phyloP scores from a whole-genome alignment of 495 filamentous ascomycete species.

The Cercophora newfieldiana region DNA sequence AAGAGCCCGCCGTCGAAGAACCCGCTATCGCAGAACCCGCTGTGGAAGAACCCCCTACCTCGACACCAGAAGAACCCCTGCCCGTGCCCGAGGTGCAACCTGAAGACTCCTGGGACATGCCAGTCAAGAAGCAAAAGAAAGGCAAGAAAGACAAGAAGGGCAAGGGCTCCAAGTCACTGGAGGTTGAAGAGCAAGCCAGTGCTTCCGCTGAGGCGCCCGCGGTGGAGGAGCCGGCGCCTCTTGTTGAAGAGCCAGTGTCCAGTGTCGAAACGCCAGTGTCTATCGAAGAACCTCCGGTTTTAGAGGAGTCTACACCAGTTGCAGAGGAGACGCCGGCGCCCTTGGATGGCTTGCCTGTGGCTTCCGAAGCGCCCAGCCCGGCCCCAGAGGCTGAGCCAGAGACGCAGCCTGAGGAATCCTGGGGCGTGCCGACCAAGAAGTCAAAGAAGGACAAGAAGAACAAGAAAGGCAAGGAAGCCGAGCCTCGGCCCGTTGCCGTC shows the following conservation, averaged over 20 bases:
- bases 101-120: conserved; percentile 10
- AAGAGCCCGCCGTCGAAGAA: conserved; percentile 4
- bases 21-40: not conserved
- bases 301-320: conserved; percentile 21
- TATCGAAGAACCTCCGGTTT: conserved; percentile 4
- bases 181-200: conserved; percentile 22
- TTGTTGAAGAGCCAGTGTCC: not conserved
- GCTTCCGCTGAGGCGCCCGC: conserved; percentile 3
- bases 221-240: conserved; percentile 15
- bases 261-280: not conserved
- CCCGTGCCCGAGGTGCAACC: conserved; percentile 3
- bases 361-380: not conserved
- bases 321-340: not conserved
- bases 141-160: conserved; percentile 29
- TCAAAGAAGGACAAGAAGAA: conserved; percentile 41
- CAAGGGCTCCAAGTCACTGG: conserved; percentile 14
- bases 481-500: not conserved
- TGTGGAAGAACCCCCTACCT: not conserved
- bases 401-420: not conserved
- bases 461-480: conserved; percentile 32
- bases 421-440: conserved; percentile 23
- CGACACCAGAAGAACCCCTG: conserved; percentile 1
- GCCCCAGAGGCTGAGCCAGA: conserved; percentile 12
- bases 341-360: not conserved
- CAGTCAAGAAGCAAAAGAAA: conserved; percentile 31